Evolutionary conservation across 2,329 filamentous ascomycete species (phyloP).

Genomic region (Lanzia echinophila): DNA sequence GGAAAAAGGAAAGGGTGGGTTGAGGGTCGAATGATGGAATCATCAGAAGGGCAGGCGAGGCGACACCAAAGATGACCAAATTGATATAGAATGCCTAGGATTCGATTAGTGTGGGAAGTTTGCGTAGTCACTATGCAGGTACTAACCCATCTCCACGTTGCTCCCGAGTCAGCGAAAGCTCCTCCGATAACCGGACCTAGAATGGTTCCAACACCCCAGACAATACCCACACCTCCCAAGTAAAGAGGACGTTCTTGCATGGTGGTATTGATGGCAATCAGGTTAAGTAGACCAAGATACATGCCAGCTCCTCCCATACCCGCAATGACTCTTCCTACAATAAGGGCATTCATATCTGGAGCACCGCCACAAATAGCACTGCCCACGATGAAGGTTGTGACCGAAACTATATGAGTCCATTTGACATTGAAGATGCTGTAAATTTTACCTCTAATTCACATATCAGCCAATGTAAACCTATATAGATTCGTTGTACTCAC

Average conservation of each 20-base stretch:
- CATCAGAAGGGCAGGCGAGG: constrained; percentile 14
- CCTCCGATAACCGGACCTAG: constrained; percentile 26
- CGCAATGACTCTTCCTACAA: constrained; percentile 38
- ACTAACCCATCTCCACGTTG: constrained; percentile 29
- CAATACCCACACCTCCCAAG: constrained; percentile 11
- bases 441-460: constrained; percentile 5
- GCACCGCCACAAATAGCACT: constrained; percentile 27
- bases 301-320: constrained; percentile 38
- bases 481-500: background rate
- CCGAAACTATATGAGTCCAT: constrained; percentile 16
- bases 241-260: constrained; percentile 13
- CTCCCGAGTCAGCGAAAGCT: constrained; percentile 22
- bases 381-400: constrained; percentile 22
- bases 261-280: constrained; percentile 12
- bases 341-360: constrained; percentile 35
- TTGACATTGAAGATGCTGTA: constrained; percentile 24
- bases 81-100: constrained; percentile 23
- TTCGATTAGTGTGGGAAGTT: background rate
- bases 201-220: constrained; percentile 18
- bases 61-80: constrained; percentile 31
- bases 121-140: background rate
- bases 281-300: constrained; percentile 32
- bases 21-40: constrained; percentile 10
- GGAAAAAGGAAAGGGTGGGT: background rate
- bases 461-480: background rate